Evolutionary conservation across 2,329 filamentous ascomycete genomes (phyloP).

Genomic region (Apiospora marii): DNA sequence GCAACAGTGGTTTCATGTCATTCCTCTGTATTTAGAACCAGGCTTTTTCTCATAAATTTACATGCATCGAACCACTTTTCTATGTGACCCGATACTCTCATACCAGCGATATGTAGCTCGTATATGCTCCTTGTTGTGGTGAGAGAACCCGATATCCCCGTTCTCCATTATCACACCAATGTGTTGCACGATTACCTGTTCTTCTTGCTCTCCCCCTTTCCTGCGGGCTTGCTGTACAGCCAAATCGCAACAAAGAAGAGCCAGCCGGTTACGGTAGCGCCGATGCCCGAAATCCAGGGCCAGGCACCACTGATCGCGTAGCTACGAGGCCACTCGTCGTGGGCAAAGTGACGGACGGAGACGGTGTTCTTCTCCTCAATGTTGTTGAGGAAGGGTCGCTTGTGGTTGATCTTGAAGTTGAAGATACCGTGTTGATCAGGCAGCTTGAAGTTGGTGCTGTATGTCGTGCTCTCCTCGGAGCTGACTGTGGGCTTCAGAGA

Average conservation of each 20-base stretch:
- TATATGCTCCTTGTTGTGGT: not conserved
- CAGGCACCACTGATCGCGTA: constrained; percentile 90
- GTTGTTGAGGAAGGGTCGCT: constrained; percentile 88
- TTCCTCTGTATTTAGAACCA: not conserved
- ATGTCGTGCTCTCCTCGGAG: constrained; percentile 75
- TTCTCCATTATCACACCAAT: not conserved
- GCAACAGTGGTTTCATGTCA: not conserved
- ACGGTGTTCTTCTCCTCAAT: constrained; percentile 95
- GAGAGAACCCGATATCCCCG: not conserved
- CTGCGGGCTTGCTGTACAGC: constrained; percentile 72
- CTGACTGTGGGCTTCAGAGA: constrained; percentile 66
- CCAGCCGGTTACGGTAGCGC: constrained; percentile 84
- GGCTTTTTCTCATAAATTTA: constrained; percentile 16
- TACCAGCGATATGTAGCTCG: not conserved
- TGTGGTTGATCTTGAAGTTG: constrained; percentile 98
- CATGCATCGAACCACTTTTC: constrained; percentile 5
- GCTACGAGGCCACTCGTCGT: constrained; percentile 94
- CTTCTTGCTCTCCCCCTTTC: constrained; percentile 27
- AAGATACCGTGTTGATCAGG: constrained; percentile 99
- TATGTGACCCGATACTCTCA: not conserved
- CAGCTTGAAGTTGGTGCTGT: constrained; percentile 77
- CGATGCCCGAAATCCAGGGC: constrained; percentile 93
- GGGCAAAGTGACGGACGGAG: constrained; percentile 93
- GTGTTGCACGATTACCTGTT: not conserved
- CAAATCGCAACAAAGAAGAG: constrained; percentile 85